Conservation (phyloP, 768 basidiomycete genomes). For the Pisolithus microcarpus region DNA sequence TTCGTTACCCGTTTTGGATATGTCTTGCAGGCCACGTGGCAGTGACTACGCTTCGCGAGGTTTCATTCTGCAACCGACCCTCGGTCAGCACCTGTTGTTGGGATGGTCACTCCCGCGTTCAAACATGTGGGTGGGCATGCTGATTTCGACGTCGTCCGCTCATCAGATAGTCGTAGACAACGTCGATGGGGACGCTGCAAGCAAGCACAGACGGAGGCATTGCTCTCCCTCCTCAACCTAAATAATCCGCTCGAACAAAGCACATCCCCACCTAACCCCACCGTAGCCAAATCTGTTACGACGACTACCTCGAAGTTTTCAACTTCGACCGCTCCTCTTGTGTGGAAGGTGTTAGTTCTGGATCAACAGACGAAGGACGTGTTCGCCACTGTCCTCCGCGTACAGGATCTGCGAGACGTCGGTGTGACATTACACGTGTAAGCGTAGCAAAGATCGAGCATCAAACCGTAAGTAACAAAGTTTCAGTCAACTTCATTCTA, state of each 20-base stretch:
- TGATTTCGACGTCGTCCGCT: background rate
- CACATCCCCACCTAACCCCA: constrained; percentile 3
- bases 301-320: constrained; percentile 43
- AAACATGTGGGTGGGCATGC: constrained; percentile 34
- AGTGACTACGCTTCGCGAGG: background rate
- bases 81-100: background rate
- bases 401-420: constrained; percentile 93
- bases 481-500: constrained; percentile 80
- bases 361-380: constrained; percentile 97
- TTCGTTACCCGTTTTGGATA: constrained; percentile 1
- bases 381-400: constrained; percentile 88
- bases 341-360: constrained; percentile 95
- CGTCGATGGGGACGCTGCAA: constrained; percentile 62
- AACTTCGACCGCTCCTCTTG: constrained; percentile 57
- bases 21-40: constrained; percentile 6
- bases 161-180: constrained; percentile 27
- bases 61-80: background rate
- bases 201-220: constrained; percentile 78
- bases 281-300: constrained; percentile 25
- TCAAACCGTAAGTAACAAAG: constrained; percentile 2
- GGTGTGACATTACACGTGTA: constrained; percentile 98
- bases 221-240: constrained; percentile 82
- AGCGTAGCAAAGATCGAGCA: constrained; percentile 24
- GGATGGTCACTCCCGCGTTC: constrained; percentile 40
- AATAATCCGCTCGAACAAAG: constrained; percentile 44